These are phyloP conservation scores for Naganishia randhawae DNA, from an alignment of 768 basidiomycete species.

Conservation along the genomic window DNA sequence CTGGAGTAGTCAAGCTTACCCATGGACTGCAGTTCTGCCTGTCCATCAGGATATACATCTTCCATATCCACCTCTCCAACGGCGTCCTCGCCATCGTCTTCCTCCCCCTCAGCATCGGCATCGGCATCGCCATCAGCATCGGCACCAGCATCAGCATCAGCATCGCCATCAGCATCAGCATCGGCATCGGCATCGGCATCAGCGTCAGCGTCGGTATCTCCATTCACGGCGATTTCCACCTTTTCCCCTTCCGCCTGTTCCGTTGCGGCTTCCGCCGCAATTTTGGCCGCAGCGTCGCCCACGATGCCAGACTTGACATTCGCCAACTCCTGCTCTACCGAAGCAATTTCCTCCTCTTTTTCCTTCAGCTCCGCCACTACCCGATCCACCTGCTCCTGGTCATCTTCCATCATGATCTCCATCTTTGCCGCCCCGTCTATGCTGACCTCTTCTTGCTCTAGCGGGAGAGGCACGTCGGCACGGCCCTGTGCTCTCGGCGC, in stretches of 20 bases:
- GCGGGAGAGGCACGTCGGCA: no score
- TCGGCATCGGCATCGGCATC: constrained; percentile 47
- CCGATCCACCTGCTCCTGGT: constrained; percentile 30
- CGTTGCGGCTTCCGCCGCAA: not conserved
- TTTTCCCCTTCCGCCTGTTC: not conserved
- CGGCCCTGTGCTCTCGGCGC: no score
- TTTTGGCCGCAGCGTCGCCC: not conserved
- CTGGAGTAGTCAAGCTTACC: not conserved
- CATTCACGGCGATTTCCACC: not conserved
- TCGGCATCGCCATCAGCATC: constrained; percentile 53
- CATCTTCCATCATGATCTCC: constrained; percentile 20
- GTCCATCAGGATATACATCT: constrained; percentile 29
- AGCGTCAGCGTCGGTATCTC: constrained; percentile 10
- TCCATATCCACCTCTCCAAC: constrained; percentile 60
- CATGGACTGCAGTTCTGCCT: constrained; percentile 28
- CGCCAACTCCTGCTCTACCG: constrained; percentile 26
- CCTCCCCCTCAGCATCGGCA: constrained; percentile 53
- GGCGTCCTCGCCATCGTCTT: constrained; percentile 25
- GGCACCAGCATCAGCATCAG: constrained; percentile 25
- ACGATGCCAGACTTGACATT: not conserved
- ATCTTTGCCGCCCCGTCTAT: constrained; percentile 12
- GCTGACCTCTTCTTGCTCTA: not conserved
- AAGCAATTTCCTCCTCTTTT: constrained; percentile 31
- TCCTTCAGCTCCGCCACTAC: constrained; percentile 31
- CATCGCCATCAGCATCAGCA: constrained; percentile 50